Evolutionary conservation across 2,329 filamentous ascomycete genomes (phyloP), one percentile per base, ranked within the genome.

Genomic region (Botrytis medusae): DNA sequence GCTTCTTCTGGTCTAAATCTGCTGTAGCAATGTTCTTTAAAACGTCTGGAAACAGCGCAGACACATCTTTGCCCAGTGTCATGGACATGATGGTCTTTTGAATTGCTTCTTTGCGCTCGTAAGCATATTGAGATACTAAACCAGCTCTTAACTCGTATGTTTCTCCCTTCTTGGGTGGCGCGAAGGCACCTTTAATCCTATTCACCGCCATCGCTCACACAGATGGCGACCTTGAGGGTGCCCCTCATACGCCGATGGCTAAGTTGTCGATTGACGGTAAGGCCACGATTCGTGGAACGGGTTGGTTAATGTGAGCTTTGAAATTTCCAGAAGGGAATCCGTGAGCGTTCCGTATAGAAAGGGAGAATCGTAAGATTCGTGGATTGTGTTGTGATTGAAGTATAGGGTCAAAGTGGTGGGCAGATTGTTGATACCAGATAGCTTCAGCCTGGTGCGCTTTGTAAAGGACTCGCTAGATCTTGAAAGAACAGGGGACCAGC

Each of bases 31-130:
- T 99, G 81, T 99, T 99, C 88, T 99, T 99, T 77, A 99, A 86
- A 48, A 99, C 96, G 82, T 99, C 96, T 2, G 96, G 96, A 82
- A 99, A 99, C 76, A 99, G 86, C 73, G 95, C 93, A 71, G 96
- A 99, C 74, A 99, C 96, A 84, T 99, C 96, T 84, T 99, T 99
- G 83, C 96, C 96, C 79, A 99, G 84, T 1, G 96, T 99, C 96
- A 99, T 99, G 82, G 96, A 95, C 95, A 98, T 98, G 85, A 99
- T 99, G 77, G 96, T 99, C 88, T 97, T 98, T 83, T 99, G 96
- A 79, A 99, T 99, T 37, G 96, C 93, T 86, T 99, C 96, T 84
- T 99, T 99, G 81, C 94, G 92, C 89, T 99, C 96, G 85, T 97
- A 98, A 74, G 96, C 96, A 92, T 98, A 99, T 86, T 99, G 96